phyloP scores from a whole-genome alignment of 768 basidiomycete genomes.

The Tulasnella sp. region DNA sequence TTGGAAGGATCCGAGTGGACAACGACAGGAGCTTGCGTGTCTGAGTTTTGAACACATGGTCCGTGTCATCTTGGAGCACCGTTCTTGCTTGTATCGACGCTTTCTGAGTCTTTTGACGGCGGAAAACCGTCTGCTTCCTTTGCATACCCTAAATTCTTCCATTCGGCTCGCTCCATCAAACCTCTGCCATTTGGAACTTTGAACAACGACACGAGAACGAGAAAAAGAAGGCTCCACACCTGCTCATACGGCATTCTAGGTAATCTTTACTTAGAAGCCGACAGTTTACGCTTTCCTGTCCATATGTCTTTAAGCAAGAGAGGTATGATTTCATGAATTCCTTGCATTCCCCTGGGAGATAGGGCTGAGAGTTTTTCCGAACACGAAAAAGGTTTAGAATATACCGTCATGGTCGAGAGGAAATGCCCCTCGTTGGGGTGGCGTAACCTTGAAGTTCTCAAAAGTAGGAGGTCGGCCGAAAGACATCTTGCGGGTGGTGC shows the following conservation, averaged over 20 bases:
- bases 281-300: conserved; percentile 26
- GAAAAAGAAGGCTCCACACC: conserved; percentile 21
- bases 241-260: conserved; percentile 30
- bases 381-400: background rate
- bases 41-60: too few species aligned
- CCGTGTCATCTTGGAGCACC: too few species aligned
- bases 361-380: conserved; percentile 20
- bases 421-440: conserved; percentile 29
- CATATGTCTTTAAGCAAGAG: conserved; percentile 26
- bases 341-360: conserved; percentile 27
- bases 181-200: conserved; percentile 21
- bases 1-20: too few species aligned
- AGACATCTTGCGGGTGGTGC: conserved; percentile 22
- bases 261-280: conserved; percentile 26
- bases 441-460: conserved; percentile 26
- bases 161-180: conserved; percentile 28
- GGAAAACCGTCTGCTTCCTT: too few species aligned
- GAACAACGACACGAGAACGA: background rate
- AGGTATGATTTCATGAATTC: conserved; percentile 27
- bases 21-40: too few species aligned
- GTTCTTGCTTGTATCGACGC: too few species aligned
- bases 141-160: conserved; percentile 28
- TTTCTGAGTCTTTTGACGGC: too few species aligned
- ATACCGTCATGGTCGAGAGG: conserved; percentile 31
- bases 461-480: conserved; percentile 29